A percentile compares a stretch with the other conserved stretches of the same genome.
Evolutionary conservation across 2,329 filamentous ascomycete species (phyloP).

Genomic region (Hymenoscyphus infarciens): DNA sequence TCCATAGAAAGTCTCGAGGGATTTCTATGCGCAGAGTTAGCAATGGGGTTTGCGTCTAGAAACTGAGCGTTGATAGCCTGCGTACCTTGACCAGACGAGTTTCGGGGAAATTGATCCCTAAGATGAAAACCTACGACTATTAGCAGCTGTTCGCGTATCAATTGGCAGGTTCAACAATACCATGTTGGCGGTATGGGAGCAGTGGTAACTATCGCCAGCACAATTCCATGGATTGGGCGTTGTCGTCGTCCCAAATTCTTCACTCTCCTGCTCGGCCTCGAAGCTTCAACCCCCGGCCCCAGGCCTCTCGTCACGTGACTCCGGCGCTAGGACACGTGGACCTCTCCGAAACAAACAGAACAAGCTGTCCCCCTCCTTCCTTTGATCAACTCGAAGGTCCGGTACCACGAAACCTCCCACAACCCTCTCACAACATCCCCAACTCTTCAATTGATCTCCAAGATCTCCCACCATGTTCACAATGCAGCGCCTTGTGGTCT

Average conservation of each 20-base stretch:
- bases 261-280: background rate
- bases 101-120: constrained; percentile 84
- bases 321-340: constrained; percentile 27
- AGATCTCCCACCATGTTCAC: constrained; percentile 62
- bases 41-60: background rate
- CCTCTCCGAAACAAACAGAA: constrained; percentile 28
- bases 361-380: constrained; percentile 1
- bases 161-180: constrained; percentile 15
- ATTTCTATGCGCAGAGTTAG: constrained; percentile 48
- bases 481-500: constrained; percentile 66
- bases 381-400: constrained; percentile 14
- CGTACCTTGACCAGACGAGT: constrained; percentile 75
- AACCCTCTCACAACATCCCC: constrained; percentile 13
- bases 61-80: background rate
- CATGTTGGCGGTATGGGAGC: constrained; percentile 23
- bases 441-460: constrained; percentile 23
- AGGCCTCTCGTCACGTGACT: constrained; percentile 20
- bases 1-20: constrained; percentile 81
- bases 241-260: constrained; percentile 3
- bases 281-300: background rate
- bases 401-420: constrained; percentile 14
- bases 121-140: constrained; percentile 62
- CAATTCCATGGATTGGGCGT: background rate
- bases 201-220: constrained; percentile 7
- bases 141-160: constrained; percentile 8